Evolutionary conservation across 202 grass and related monocot species (phyloP).

Genomic region (Eragrostis tef): DNA sequence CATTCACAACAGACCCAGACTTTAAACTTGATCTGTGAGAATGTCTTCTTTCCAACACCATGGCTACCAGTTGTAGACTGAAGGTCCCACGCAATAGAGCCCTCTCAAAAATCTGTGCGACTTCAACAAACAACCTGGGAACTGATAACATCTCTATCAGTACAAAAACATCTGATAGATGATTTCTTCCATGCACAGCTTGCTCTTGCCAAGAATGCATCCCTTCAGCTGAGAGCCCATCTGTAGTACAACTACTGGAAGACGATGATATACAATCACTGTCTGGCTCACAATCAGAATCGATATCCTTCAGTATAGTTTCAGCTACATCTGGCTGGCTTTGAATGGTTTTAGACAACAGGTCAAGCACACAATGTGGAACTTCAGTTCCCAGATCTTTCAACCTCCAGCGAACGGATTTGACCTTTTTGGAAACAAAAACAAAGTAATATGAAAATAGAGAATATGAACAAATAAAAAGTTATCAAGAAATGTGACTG

Average conservation of each 20-base stretch:
- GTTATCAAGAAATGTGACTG: slow-evolving; percentile 26
- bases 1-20: slow-evolving; percentile 59
- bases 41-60: slow-evolving; percentile 88
- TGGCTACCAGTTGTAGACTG: slow-evolving; percentile 73
- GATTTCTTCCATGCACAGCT: slow-evolving; percentile 56
- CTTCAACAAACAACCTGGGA: slow-evolving; percentile 75
- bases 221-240: slow-evolving; percentile 69
- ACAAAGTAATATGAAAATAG: slow-evolving; percentile 27
- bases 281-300: slow-evolving; percentile 75
- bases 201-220: slow-evolving; percentile 70
- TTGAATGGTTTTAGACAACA: slow-evolving; percentile 77
- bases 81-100: slow-evolving; percentile 62
- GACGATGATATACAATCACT: slow-evolving; percentile 45
- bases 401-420: slow-evolving; percentile 69
- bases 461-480: slow-evolving; percentile 40
- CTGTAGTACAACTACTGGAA: slow-evolving; percentile 52
- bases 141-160: slow-evolving; percentile 88
- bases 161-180: slow-evolving; percentile 86
- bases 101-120: slow-evolving; percentile 75
- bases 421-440: slow-evolving; percentile 53
- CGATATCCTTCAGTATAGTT: slow-evolving; percentile 79
- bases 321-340: slow-evolving; percentile 75
- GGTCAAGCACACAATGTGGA: slow-evolving; percentile 73
- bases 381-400: slow-evolving; percentile 77
- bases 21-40: slow-evolving; percentile 61